Conservation (phyloP, 1,284 basidiomycete genomes). For the Apiotrichum porosum region DNA sequence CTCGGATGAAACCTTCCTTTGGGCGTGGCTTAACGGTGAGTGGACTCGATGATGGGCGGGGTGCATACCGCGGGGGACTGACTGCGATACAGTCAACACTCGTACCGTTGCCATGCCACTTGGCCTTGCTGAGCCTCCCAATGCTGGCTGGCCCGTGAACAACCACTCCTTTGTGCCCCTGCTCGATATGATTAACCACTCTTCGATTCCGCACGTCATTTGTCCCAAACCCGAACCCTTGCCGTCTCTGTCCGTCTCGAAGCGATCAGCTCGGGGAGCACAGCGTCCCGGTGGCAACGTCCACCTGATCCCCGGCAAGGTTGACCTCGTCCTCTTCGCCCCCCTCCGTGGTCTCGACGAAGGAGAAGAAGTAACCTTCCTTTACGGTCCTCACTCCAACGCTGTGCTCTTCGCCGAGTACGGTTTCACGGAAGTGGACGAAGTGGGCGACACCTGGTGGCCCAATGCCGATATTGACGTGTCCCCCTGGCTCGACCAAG, state of each 20-base stretch:
- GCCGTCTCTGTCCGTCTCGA: constrained; percentile 11
- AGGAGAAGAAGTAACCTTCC: constrained; percentile 64
- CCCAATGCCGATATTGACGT: constrained; percentile 58
- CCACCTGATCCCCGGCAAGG: constrained; percentile 45
- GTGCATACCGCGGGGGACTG: too few species aligned
- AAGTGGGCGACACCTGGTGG: constrained; percentile 31
- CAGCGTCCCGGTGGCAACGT: constrained; percentile 46
- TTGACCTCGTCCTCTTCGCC: constrained; percentile 57
- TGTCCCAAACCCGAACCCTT: constrained; percentile 24
- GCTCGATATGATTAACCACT: constrained; percentile 80
- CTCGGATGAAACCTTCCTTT: constrained; percentile 56
- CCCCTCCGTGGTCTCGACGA: constrained; percentile 50
- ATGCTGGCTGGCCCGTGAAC: constrained; percentile 44
- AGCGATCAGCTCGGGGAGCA: constrained; percentile 3
- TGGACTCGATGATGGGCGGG: background rate
- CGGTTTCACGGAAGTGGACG: constrained; percentile 60
- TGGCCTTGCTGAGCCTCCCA: constrained; percentile 54
- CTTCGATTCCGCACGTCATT: constrained; percentile 31
- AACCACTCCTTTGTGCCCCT: constrained; percentile 80
- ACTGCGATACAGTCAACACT: constrained; percentile 67
- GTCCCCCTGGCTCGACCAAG: constrained; percentile 55
- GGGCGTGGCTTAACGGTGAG: constrained; percentile 82
- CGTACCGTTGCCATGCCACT: constrained; percentile 73
- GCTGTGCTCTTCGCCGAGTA: constrained; percentile 73
- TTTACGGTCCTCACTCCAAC: constrained; percentile 71